Conservation (phyloP, 768 basidiomycete species). For the Mycena rosella region DNA sequence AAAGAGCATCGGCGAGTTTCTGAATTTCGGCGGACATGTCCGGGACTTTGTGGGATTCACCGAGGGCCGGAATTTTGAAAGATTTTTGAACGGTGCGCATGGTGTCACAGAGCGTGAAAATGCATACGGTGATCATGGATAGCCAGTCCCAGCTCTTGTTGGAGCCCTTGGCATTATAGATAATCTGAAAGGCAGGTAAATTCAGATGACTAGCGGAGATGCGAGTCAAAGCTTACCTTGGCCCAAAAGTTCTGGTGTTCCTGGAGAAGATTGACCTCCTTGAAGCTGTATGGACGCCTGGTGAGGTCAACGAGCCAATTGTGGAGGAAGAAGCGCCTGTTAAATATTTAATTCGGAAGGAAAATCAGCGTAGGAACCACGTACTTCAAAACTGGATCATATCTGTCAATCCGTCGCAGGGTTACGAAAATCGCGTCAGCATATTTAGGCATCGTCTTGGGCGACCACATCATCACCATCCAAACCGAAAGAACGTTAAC, state of each 20-base stretch:
- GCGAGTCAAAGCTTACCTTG: slow-evolving; percentile 11
- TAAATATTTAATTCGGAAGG: neutral
- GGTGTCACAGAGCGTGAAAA: slow-evolving; percentile 28
- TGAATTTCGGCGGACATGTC: slow-evolving; percentile 10
- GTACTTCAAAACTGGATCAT: slow-evolving; percentile 13
- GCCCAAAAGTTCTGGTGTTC: slow-evolving; percentile 26
- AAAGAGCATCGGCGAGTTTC: neutral
- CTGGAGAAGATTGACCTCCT: slow-evolving; percentile 32
- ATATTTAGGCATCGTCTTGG: slow-evolving; percentile 37
- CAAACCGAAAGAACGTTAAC: slow-evolving; percentile 22
- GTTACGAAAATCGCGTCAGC: slow-evolving; percentile 35
- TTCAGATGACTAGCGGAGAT: too few relatives aligned
- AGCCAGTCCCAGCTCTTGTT: slow-evolving; percentile 36
- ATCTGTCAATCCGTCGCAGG: slow-evolving; percentile 14
- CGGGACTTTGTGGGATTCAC: slow-evolving; percentile 24
- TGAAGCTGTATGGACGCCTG: slow-evolving; percentile 27
- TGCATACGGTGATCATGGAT: slow-evolving; percentile 34
- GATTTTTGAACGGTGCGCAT: slow-evolving; percentile 29
- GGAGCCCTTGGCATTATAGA: slow-evolving; percentile 24
- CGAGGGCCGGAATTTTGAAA: slow-evolving; percentile 26
- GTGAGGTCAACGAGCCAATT: slow-evolving; percentile 38
- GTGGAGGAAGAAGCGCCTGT: slow-evolving; percentile 20
- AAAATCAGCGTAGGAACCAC: neutral
- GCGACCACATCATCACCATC: slow-evolving; percentile 36
- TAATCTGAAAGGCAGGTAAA: slow-evolving; percentile 5